phyloP scores from a whole-genome alignment of 2,329 filamentous ascomycete genomes.

The Aureobasidium uvarum region DNA sequence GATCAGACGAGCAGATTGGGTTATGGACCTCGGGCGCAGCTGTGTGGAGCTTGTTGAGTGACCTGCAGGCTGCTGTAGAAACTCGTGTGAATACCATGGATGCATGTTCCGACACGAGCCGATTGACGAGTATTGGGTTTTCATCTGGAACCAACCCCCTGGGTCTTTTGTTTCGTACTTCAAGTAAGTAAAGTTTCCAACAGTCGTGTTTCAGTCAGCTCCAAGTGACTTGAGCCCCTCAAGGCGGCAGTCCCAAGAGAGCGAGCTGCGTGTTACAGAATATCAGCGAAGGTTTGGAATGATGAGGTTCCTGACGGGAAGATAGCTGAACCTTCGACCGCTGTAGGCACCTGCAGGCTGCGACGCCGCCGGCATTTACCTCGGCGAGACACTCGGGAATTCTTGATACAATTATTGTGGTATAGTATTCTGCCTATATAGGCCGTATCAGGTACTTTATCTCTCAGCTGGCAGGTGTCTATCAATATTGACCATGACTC shows the following conservation, averaged over 20 bases:
- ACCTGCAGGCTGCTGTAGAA: not conserved
- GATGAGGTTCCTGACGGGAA: too few species aligned
- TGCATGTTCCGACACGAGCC: not conserved
- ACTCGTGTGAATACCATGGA: not conserved
- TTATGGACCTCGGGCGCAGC: not conserved
- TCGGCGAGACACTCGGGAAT: not conserved
- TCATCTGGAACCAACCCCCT: not conserved
- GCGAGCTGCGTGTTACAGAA: constrained; percentile 9
- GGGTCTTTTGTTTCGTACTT: not conserved
- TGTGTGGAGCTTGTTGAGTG: not conserved
- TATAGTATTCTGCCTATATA: not conserved
- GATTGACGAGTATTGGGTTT: not conserved
- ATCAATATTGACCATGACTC: not conserved
- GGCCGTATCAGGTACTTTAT: too few species aligned
- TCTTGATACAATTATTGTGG: too few species aligned
- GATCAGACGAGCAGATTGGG: not conserved
- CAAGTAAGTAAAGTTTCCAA: not conserved
- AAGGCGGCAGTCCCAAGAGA: not conserved
- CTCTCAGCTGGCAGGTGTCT: not conserved
- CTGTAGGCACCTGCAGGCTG: not conserved
- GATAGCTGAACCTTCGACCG: not conserved
- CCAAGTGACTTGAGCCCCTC: too few species aligned
- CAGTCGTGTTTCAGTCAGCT: constrained; percentile 1
- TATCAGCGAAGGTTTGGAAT: too few species aligned
- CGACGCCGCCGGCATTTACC: not conserved